Evolutionary conservation across 805 yeast genomes (phyloP).

Genomic region (Wickerhamiella allomyrinae): DNA sequence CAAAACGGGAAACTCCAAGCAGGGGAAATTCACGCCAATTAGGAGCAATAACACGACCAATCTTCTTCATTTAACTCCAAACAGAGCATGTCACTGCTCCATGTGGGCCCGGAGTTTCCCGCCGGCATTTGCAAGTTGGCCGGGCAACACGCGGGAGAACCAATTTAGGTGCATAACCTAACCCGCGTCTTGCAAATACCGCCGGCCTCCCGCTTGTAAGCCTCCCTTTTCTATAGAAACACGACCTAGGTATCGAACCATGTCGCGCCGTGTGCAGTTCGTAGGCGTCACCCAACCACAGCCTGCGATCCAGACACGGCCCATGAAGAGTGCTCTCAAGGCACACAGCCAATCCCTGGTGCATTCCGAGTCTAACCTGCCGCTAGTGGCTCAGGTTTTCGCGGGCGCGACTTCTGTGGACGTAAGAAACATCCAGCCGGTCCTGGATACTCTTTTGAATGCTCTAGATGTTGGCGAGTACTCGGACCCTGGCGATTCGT

Average conservation of each 20-base stretch:
- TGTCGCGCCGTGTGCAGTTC: background rate
- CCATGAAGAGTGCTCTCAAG: background rate
- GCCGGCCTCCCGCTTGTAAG: background rate
- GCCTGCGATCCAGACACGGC: background rate
- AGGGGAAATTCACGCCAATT: no score
- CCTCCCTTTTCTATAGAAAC: background rate
- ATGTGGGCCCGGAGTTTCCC: no score
- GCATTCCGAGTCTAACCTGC: background rate
- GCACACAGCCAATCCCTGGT: background rate
- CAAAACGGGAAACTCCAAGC: no score
- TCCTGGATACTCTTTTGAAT: background rate
- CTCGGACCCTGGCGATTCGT: background rate
- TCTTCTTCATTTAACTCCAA: no score
- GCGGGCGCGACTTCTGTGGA: background rate
- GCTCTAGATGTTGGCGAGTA: background rate
- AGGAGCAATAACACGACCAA: no score
- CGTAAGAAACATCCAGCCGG: background rate
- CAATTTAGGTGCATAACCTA: background rate
- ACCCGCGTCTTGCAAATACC: background rate
- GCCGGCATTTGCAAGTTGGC: no score
- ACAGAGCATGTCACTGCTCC: no score
- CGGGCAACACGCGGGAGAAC: background rate
- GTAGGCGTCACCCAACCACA: background rate
- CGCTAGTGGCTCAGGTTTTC: background rate
- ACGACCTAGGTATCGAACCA: background rate